Percentiles rank a stretch among this genome's conserved stretches.
These are phyloP conservation scores for Irpex rosettiformis DNA, from an alignment of 1,284 basidiomycete species.

Conservation along the genomic window DNA sequence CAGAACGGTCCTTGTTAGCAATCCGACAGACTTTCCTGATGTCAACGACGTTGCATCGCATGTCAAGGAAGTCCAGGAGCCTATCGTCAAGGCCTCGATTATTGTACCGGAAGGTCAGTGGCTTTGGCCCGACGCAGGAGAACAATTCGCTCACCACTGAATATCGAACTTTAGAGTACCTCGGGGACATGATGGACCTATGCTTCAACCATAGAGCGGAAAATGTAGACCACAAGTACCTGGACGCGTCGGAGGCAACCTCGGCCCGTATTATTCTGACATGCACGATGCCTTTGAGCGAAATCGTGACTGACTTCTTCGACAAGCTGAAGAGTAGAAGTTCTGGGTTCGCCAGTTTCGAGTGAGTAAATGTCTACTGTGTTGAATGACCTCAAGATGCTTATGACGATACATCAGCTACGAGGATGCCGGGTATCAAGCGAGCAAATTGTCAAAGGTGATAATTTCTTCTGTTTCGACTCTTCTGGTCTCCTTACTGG, in stretches of 20 bases:
- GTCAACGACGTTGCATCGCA: conserved; percentile 52
- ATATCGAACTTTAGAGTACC: conserved; percentile 51
- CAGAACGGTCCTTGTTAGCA: conserved; percentile 70
- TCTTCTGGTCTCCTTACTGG: background rate
- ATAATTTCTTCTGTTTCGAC: background rate
- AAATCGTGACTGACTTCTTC: conserved; percentile 93
- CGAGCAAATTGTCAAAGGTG: conserved; percentile 80
- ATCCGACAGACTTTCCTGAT: conserved; percentile 92
- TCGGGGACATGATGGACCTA: conserved; percentile 91
- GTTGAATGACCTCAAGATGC: background rate
- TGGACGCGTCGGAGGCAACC: conserved; percentile 52
- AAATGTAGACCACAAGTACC: conserved; percentile 73
- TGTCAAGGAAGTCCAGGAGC: conserved; percentile 81
- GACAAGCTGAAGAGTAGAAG: conserved; percentile 88
- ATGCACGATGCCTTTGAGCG: conserved; percentile 81
- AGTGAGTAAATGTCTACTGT: conserved; percentile 47
- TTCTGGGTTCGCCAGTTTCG: conserved; percentile 91
- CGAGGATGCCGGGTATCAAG: conserved; percentile 85
- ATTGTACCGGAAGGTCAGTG: conserved; percentile 85
- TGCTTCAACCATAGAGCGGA: conserved; percentile 80
- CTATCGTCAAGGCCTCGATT: conserved; percentile 86
- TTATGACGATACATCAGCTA: conserved; percentile 53
- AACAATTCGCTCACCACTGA: background rate
- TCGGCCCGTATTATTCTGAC: conserved; percentile 73
- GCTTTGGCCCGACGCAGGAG: background rate